phyloP scores from a whole-genome alignment of 495 filamentous ascomycete species.

The Neurospora terricola region DNA sequence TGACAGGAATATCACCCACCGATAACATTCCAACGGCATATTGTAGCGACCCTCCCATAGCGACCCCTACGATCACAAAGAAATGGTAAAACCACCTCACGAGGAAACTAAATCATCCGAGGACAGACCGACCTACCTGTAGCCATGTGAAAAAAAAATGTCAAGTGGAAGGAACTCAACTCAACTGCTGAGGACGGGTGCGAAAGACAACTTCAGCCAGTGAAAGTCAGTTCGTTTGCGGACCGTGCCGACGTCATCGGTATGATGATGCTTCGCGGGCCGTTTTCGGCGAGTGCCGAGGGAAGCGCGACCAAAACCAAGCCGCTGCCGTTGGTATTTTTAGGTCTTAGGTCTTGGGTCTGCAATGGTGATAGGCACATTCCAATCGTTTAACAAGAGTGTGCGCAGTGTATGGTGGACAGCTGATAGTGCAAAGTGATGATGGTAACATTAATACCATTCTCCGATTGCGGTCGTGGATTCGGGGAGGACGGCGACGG shows the following conservation, averaged over 20 bases:
- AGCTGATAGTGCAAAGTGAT: not conserved
- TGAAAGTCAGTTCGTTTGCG: not conserved
- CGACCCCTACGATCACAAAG: no score
- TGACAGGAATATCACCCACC: not conserved
- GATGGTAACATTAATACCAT: not conserved
- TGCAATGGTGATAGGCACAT: not conserved
- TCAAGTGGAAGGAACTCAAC: not conserved
- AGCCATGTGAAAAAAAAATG: not conserved
- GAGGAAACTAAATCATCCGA: not conserved
- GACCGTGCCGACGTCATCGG: not conserved
- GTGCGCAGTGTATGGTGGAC: not conserved
- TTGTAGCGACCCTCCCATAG: not conserved
- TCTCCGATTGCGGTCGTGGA: not conserved
- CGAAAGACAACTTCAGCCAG: not conserved
- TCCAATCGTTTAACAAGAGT: not conserved
- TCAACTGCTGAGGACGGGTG: not conserved
- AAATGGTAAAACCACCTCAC: not conserved
- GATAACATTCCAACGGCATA: not conserved
- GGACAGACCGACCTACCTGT: not conserved
- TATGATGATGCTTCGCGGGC: not conserved
- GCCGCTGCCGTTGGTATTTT: not conserved
- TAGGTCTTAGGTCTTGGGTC: not conserved
- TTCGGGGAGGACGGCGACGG: not conserved
- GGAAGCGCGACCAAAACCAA: not conserved
- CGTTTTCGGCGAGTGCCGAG: not conserved